Evolutionary conservation across 73 alveolate species (phyloP).

Genomic region (Stentor roeselii): DNA sequence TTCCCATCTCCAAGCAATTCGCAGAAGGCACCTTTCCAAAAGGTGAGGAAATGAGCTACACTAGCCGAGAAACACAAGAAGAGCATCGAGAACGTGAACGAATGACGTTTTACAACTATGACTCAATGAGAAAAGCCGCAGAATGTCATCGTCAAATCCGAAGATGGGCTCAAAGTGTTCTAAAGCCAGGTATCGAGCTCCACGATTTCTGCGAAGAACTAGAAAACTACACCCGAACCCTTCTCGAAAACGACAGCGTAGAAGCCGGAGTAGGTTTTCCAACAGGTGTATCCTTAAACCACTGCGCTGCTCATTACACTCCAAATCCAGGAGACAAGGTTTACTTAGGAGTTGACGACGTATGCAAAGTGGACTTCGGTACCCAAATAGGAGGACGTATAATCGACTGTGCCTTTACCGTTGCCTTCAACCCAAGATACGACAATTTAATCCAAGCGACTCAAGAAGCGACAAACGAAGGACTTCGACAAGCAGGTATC

Average conservation of each 20-base stretch:
- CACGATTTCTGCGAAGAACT: conserved; percentile 87
- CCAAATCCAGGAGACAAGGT: conserved; percentile 94
- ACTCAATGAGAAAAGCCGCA: conserved; percentile 91
- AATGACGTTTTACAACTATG: conserved; percentile 60
- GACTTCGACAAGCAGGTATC: conserved; percentile 93
- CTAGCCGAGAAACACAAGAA: conserved; percentile 71
- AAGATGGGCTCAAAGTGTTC: conserved; percentile 78
- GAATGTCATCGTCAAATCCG: conserved; percentile 96
- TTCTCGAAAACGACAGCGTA: conserved; percentile 77
- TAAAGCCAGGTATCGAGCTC: conserved; percentile 90
- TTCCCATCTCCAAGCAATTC: conserved; percentile 79
- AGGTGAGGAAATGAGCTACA: conserved; percentile 76
- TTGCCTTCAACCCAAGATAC: conserved; percentile 89
- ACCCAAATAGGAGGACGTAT: conserved; percentile 92
- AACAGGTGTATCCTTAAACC: conserved; percentile 89
- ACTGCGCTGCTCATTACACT: conserved; percentile 94
- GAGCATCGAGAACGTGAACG: conserved; percentile 87
- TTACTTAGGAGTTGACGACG: conserved; percentile 79
- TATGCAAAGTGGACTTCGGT: conserved; percentile 92
- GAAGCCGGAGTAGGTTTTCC: conserved; percentile 97
- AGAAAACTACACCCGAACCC: conserved; percentile 76
- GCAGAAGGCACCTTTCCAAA: conserved; percentile 78
- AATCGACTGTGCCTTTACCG: conserved; percentile 95
- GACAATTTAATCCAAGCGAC: conserved; percentile 91
- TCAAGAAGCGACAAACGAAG: conserved; percentile 94